A percentile compares a stretch with the other conserved stretches of the same genome.
These are phyloP conservation scores for Platanthera guangdongensis DNA, from an alignment of 106 monocot species.

Conservation along the genomic window DNA sequence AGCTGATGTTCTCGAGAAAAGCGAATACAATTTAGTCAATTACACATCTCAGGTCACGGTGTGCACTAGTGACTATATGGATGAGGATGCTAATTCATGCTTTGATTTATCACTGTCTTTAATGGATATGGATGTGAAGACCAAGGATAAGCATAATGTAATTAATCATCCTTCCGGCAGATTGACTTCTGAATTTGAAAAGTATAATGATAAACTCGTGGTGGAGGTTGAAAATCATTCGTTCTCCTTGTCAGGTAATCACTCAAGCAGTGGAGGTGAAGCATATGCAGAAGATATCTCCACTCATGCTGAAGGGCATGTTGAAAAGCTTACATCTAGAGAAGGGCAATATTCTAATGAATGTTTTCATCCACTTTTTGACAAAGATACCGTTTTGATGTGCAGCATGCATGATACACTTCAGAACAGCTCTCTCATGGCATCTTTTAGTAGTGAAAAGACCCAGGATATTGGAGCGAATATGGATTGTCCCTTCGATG, in stretches of 20 bases:
- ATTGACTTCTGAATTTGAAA: constrained; percentile 13
- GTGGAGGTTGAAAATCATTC: constrained; percentile 18
- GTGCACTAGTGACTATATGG: constrained; percentile 5
- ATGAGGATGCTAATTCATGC: constrained; percentile 14
- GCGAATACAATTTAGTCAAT: constrained; percentile 7
- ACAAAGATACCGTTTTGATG: constrained; percentile 11
- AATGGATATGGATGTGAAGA: constrained; percentile 10
- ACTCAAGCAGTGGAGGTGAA: constrained; percentile 13
- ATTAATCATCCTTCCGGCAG: constrained; percentile 10
- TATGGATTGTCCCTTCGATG: constrained; percentile 20
- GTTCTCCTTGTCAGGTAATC: constrained; percentile 11
- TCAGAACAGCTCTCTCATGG: constrained; percentile 12
- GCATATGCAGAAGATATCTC: constrained; percentile 13
- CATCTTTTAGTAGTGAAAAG: constrained; percentile 18
- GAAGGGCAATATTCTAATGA: constrained; percentile 12
- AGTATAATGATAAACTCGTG: constrained; percentile 19
- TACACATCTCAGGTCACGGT: constrained; percentile 8
- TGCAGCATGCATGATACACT: constrained; percentile 11
- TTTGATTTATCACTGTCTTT: constrained; percentile 14
- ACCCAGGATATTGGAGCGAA: constrained; percentile 11
- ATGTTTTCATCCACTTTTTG: constrained; percentile 8
- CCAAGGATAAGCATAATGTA: constrained; percentile 7
- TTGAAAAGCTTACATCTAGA: constrained; percentile 13
- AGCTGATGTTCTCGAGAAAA: constrained; percentile 8
- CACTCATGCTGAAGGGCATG: constrained; percentile 12